These are phyloP conservation scores for Debaryomycetaceae sp. DNA, from an alignment of 1,139 yeast species.

Conservation along the genomic window DNA sequence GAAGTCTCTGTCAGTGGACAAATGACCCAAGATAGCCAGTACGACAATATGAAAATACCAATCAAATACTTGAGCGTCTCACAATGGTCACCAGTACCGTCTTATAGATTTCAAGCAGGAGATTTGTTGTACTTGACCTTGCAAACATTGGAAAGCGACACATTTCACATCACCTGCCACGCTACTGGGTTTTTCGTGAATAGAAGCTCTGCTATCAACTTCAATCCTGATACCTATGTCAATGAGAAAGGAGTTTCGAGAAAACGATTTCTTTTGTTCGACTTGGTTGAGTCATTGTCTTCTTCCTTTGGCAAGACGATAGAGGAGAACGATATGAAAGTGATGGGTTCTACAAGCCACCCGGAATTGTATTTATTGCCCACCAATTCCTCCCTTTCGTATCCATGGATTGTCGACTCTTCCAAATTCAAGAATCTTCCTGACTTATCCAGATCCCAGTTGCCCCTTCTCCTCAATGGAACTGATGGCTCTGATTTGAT, in stretches of 20 bases:
- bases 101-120: constrained; percentile 59
- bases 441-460: constrained; percentile 63
- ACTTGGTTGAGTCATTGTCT: constrained; percentile 54
- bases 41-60: constrained; percentile 28
- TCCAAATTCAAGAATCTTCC: constrained; percentile 31
- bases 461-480: constrained; percentile 51
- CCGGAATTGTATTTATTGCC: constrained; percentile 61
- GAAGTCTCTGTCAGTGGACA: background rate
- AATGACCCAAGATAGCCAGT: background rate
- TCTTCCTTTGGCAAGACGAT: constrained; percentile 44
- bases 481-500: constrained; percentile 54
- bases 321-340: constrained; percentile 35
- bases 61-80: constrained; percentile 62
- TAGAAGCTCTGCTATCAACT: constrained; percentile 60
- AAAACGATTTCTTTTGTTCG: constrained; percentile 47
- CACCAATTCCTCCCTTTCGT: constrained; percentile 53
- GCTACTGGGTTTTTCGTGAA: constrained; percentile 77
- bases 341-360: constrained; percentile 45
- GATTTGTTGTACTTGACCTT: constrained; percentile 74
- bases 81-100: constrained; percentile 89
- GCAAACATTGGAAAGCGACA: constrained; percentile 79
- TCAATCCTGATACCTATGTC: constrained; percentile 60
- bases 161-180: constrained; percentile 72
- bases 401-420: constrained; percentile 71
- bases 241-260: constrained; percentile 34